phyloP scores from a whole-genome alignment of 306 rosid species.

The Styphnolobium japonicum region DNA sequence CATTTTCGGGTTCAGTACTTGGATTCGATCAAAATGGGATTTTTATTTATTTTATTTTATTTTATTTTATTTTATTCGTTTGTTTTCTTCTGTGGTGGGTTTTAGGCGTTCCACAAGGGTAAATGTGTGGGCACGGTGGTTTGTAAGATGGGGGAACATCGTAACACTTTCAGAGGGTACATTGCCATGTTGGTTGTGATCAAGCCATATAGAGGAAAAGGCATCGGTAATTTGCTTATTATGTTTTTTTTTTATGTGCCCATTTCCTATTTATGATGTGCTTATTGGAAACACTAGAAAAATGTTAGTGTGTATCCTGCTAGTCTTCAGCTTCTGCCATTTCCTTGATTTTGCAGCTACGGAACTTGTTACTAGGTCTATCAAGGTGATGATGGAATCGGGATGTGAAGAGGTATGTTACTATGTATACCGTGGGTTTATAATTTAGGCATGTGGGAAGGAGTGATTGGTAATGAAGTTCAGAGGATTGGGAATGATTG shows the following conservation, averaged over 20 bases:
- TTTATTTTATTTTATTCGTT: no score
- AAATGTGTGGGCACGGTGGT: constrained; percentile 95
- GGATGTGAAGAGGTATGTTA: constrained; percentile 92
- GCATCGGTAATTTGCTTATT: constrained; percentile 58
- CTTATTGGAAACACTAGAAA: background rate
- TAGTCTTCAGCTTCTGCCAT: constrained; percentile 8
- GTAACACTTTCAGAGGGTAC: constrained; percentile 83
- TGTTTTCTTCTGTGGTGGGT: background rate
- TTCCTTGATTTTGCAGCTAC: constrained; percentile 59
- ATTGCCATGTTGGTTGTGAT: constrained; percentile 95
- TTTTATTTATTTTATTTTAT: no score
- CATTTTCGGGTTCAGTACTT: background rate
- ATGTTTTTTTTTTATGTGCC: background rate
- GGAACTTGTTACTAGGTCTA: constrained; percentile 84
- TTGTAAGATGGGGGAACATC: constrained; percentile 97
- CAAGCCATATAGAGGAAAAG: constrained; percentile 85
- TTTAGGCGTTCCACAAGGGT: constrained; percentile 82
- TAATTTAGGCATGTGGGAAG: background rate
- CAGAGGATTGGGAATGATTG: background rate
- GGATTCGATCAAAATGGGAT: background rate
- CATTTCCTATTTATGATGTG: background rate
- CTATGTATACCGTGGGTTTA: background rate
- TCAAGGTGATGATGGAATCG: constrained; percentile 91
- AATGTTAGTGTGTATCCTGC: background rate
- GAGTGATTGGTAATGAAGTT: background rate